Evolutionary conservation across 2,329 filamentous ascomycete species (phyloP).

Genomic region (Paraphaeosphaeria minitans): DNA sequence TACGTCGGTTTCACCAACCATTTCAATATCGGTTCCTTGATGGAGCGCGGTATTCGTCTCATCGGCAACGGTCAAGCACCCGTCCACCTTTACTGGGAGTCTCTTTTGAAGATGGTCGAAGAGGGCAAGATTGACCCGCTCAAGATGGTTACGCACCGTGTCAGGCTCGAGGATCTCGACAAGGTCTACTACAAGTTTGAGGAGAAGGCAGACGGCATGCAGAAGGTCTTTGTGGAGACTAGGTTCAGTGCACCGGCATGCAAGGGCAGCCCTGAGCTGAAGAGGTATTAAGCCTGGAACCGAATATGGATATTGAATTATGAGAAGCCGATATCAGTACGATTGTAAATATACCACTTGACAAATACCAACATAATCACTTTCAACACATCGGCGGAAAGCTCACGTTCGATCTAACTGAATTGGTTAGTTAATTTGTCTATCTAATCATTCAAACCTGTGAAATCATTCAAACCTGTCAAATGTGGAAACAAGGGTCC

Average conservation of each 20-base stretch:
- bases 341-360: too few relatives aligned
- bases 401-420: too few relatives aligned
- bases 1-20: conserved; percentile 74
- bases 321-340: too few relatives aligned
- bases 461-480: too few relatives aligned
- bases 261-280: conserved; percentile 58
- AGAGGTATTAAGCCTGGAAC: conserved; percentile 41
- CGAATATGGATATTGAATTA: too few relatives aligned
- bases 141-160: conserved; percentile 81
- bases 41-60: conserved; percentile 84
- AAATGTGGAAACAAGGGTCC: too few relatives aligned
- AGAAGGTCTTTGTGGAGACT: conserved; percentile 76
- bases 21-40: conserved; percentile 81
- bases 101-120: conserved; percentile 71
- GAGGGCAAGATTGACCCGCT: conserved; percentile 72
- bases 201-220: conserved; percentile 73
- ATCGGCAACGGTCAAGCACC: conserved; percentile 73
- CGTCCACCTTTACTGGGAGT: conserved; percentile 83
- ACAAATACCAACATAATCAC: too few relatives aligned
- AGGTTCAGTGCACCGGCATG: conserved; percentile 60
- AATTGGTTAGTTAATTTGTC: too few relatives aligned
- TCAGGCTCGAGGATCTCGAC: conserved; percentile 57
- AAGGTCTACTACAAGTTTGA: conserved; percentile 67
- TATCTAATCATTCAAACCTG: too few relatives aligned
- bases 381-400: too few relatives aligned